These are phyloP conservation scores for Parastagonospora nodorum DNA, from an alignment of 2,329 filamentous ascomycete genomes.

Conservation along the genomic window DNA sequence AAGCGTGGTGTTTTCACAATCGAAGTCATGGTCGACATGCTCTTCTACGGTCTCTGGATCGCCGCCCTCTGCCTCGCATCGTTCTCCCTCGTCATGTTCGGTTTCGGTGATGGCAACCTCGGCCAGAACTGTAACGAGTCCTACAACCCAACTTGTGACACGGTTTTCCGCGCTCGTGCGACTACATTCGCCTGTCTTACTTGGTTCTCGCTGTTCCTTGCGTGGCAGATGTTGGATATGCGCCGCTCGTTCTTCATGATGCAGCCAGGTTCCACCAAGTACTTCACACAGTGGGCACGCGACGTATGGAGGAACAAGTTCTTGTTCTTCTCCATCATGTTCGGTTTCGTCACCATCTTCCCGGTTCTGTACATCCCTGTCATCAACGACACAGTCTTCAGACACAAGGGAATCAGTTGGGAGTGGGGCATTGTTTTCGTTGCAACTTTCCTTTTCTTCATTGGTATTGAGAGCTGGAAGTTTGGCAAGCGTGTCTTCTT, in stretches of 20 bases:
- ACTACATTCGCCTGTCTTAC: constrained; percentile 76
- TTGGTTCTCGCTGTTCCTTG: constrained; percentile 76
- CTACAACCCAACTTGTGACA: constrained; percentile 32
- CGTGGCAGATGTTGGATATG: constrained; percentile 74
- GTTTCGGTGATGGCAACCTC: constrained; percentile 38
- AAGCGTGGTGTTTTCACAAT: constrained; percentile 44
- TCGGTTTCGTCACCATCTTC: constrained; percentile 37
- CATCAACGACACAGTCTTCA: constrained; percentile 68
- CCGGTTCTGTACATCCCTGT: constrained; percentile 66
- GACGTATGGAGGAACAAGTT: constrained; percentile 76
- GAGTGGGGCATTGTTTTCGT: constrained; percentile 73
- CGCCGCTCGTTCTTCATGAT: constrained; percentile 76
- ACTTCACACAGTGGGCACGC: constrained; percentile 64
- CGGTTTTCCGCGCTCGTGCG: constrained; percentile 61
- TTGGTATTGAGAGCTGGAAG: constrained; percentile 70
- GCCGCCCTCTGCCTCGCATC: constrained; percentile 39
- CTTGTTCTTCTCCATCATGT: constrained; percentile 53
- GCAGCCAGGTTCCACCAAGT: constrained; percentile 65
- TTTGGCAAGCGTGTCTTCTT: constrained; percentile 62
- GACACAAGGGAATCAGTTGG: constrained; percentile 68
- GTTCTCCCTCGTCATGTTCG: constrained; percentile 43
- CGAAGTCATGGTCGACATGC: constrained; percentile 43
- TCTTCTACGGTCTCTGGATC: constrained; percentile 43
- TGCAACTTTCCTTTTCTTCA: constrained; percentile 66
- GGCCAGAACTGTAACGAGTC: constrained; percentile 39